Evolutionary conservation across 2,329 filamentous ascomycete species (phyloP), one percentile per base, ranked within the genome.

Genomic region (Fusarium sp.): DNA sequence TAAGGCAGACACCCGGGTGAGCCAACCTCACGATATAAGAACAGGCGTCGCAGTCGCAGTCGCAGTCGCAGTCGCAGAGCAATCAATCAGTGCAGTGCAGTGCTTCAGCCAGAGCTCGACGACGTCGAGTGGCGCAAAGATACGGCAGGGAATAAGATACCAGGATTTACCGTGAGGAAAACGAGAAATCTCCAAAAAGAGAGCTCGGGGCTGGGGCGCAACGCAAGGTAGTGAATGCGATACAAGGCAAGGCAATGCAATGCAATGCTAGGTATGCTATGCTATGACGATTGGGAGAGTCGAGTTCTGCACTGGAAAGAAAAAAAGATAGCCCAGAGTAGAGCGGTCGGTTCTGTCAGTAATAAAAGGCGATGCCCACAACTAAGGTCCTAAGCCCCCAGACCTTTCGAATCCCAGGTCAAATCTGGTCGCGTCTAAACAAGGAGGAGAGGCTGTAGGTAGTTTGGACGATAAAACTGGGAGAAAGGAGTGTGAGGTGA

Each of bases 261-360:
- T 58, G 61, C 38, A 45, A 60, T 37, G 48, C 18, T 38, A 38
- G 12, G 33, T 18, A 49, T 65, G 59, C 56, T 68, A 66, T 69
- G 69, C 65, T 56, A 65, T 65, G 57, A 71, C 50, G 69, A 57
- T 53, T 56, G 69, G 33, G 53, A 54, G 57, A 56, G 64, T 63
- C 68, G 65, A 53, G 69, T 37, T 62, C 55, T 67, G 68, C 33
- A 57, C 50, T 53, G 64, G 40, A 55, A 46, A 64, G 45, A 49
- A 57, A 71, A 70, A 72, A 59, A 65, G 50, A 64, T 33, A 57
- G 46, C 55, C 38, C 44, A 69, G 54, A 69, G 64, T 40, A 72
- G 69, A 72, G 65, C 66, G 69, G 69, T 73, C 69, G 69, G 69
- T 73, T 72, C 70, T 71, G 69, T 70, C 69, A 72, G 69, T 73